Evolutionary conservation across 495 filamentous ascomycete species (phyloP).

Genomic region (Lophiostoma macrostomum): DNA sequence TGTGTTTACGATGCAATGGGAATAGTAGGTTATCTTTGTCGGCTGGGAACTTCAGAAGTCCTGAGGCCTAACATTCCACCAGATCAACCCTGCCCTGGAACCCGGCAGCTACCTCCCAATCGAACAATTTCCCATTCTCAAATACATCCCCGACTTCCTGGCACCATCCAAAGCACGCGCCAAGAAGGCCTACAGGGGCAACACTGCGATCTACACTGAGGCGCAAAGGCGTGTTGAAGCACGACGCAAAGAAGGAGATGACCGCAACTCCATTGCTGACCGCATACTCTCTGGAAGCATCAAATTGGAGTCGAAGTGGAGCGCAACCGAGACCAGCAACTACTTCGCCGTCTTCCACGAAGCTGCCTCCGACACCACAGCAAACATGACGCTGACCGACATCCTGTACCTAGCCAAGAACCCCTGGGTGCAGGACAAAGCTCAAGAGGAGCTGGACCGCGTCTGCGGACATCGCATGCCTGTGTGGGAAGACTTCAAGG

Average conservation of each 20-base stretch:
- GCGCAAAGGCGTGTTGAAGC: constrained; percentile 1
- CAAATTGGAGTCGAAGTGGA: neutral
- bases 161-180: constrained; percentile 5
- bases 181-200: neutral
- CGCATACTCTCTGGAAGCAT: neutral
- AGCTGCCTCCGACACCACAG: constrained; percentile 15
- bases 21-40: neutral
- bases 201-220: constrained; percentile 2
- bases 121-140: constrained; percentile 24
- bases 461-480: constrained; percentile 41
- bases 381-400: neutral
- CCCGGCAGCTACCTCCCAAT: constrained; percentile 12
- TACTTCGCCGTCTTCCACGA: constrained; percentile 8
- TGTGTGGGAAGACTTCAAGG: constrained; percentile 38
- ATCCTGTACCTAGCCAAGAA: constrained; percentile 14
- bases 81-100: constrained; percentile 9
- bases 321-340: neutral
- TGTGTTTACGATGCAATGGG: constrained; percentile 10
- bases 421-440: constrained; percentile 34
- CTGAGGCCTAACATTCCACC: neutral
- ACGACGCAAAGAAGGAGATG: constrained; percentile 3
- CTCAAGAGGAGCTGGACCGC: constrained; percentile 29
- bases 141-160: constrained; percentile 11
- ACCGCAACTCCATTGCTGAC: constrained; percentile 12
- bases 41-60: neutral